Evolutionary conservation across 257 asterid species (phyloP).

Genomic region (Fraxinus cuspidata): DNA sequence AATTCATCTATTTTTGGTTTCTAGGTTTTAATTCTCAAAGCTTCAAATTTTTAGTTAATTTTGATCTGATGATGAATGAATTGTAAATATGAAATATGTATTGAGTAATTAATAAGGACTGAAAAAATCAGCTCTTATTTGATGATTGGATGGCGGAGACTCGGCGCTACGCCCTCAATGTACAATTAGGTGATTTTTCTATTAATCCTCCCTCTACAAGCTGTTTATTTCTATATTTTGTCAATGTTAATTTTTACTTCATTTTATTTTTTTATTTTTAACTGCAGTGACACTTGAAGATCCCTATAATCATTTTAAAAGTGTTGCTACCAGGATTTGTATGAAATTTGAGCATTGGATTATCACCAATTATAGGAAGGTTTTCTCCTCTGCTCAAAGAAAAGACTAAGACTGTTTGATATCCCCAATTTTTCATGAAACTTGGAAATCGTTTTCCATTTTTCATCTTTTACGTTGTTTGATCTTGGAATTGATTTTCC

Average conservation of each 20-base stretch:
- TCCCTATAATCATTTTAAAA: too few relatives aligned
- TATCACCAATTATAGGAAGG: not conserved
- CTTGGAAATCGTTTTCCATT: too few relatives aligned
- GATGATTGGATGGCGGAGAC: conserved; percentile 40
- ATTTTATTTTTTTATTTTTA: not conserved
- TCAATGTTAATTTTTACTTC: not conserved
- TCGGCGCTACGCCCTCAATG: conserved; percentile 53
- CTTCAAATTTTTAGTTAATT: not conserved
- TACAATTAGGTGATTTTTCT: conserved; percentile 48
- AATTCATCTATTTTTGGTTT: not conserved
- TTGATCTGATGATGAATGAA: conserved; percentile 24
- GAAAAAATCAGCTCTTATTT: conserved; percentile 18
- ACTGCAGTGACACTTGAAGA: not conserved
- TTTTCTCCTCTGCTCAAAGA: too few relatives aligned
- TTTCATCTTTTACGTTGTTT: too few relatives aligned
- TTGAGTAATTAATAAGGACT: conserved; percentile 15
- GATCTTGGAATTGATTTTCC: too few relatives aligned
- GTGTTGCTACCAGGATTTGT: not conserved
- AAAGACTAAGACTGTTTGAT: too few relatives aligned
- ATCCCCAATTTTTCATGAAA: too few relatives aligned
- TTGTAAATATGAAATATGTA: not conserved
- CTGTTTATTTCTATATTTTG: not conserved
- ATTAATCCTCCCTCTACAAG: not conserved
- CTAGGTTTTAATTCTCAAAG: not conserved
- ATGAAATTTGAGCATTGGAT: not conserved